Percentiles rank a stretch among this genome's conserved stretches.
These are phyloP conservation scores for Penicillium salamii DNA, from an alignment of 495 filamentous ascomycete genomes.

Conservation along the genomic window DNA sequence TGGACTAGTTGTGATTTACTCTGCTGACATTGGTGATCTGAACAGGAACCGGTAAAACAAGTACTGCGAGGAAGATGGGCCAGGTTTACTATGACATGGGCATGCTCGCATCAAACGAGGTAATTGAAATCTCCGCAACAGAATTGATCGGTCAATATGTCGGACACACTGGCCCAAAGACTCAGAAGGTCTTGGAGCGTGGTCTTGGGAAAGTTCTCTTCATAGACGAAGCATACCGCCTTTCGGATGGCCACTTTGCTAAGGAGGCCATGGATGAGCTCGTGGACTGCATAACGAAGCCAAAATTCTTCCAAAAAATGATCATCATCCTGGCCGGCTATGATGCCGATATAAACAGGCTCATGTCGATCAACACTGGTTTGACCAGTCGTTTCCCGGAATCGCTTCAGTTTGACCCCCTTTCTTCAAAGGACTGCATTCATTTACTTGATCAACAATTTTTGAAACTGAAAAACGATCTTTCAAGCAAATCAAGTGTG, in stretches of 20 bases:
- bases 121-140: conserved; percentile 58
- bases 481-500: conserved; percentile 15
- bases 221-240: conserved; percentile 61
- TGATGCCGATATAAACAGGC: conserved; percentile 60
- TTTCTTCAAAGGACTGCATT: conserved; percentile 42
- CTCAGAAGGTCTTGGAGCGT: conserved; percentile 33
- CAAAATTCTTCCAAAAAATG: conserved; percentile 58
- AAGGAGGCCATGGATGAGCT: conserved; percentile 74
- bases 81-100: conserved; percentile 72
- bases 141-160: conserved; percentile 60
- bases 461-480: conserved; percentile 14
- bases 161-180: conserved; percentile 50
- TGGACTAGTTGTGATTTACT: neutral
- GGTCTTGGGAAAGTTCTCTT: conserved; percentile 59
- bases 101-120: conserved; percentile 51
- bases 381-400: conserved; percentile 53
- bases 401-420: conserved; percentile 38
- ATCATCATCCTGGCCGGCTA: conserved; percentile 77
- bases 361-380: conserved; percentile 56
- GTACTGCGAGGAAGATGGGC: conserved; percentile 68
- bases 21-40: neutral
- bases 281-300: conserved; percentile 65
- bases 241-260: conserved; percentile 54
- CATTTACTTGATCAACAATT: conserved; percentile 32
- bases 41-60: conserved; percentile 72